Evolutionary conservation across 768 basidiomycete species (phyloP), one percentile per base, ranked within the genome.

Genomic region (Lactifluus echinatus): DNA sequence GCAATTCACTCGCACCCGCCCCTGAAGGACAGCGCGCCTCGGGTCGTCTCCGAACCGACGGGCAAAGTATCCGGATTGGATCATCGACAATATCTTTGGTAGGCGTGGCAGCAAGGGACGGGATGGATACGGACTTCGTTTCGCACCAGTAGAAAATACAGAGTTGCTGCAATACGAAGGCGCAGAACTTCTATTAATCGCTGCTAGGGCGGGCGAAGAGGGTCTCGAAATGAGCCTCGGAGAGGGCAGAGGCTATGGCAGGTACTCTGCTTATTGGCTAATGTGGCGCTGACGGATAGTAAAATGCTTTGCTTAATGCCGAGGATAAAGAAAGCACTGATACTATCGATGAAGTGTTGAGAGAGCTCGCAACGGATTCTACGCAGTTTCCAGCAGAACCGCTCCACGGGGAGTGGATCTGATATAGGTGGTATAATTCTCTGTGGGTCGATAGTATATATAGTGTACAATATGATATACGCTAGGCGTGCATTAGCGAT

Each of bases 131-230:
- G 36, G 81, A 0, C 63, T 81, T 23, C 68, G 76, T 24, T 85
- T 83, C 64, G 73, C 76, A 33, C 72, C 73, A 6, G 80, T 80
- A 37, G 74, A 78, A 63, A 75, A 71, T 17, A 71, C 74, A 1
- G 76, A 80, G 46, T 60, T 84, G 56, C 69, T 86, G 59, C 76
- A 86, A 53, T 77, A 79, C 61, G 67, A 74, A 42, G 78, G 81
- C 0, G 75, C 77, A 1, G 76, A 85, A 64, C 52, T 83, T 17
- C 64, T 85, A 48, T 68, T 85, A 29, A 77, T 84, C 50, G 78
- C 78, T 4, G 75, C 78, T 0, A 73, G 76, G 55, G 72, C 71
- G 1, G 79, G 77, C 0, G 74, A 78, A 48, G 71, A 75, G 42
- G 78, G 77, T 0, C 58, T 80, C 39, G 78, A 80, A 51, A 61